Base-by-base conservation (phyloP, 257 asterid genomes). In the Gentiana straminea region DNA sequence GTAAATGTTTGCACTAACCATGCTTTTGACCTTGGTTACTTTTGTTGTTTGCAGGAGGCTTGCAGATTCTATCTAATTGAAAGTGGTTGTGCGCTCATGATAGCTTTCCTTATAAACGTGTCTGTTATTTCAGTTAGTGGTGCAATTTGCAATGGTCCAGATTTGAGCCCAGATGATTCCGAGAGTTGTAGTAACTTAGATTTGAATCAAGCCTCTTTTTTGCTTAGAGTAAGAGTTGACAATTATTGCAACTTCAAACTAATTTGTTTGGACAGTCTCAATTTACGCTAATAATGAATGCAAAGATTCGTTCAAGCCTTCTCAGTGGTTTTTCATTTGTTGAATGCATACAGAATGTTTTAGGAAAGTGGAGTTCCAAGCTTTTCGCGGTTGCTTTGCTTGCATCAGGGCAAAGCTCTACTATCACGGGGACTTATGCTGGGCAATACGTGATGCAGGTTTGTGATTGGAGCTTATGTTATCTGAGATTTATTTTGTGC, bases 391-490 rank as follows among this genome's bases (percentile, higher is more conserved):
- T 92, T 73, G 98, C 98, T 34, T 83, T 92, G 72, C 81, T 88
- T 65, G 97, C 98, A 46, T 92, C 98, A 1, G 98, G 97, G 32
- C 97, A 87, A 78, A 92, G 97, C 69, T 92, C 97, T 33, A 92
- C 98, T 35, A 88, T 92, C 57, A 92, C 98, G 38, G 98, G 98
- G 63, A 92, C 98, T 3, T 85, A 92, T 47, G 98, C 97, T 4
- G 98, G 98, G 38, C 97, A 92, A 69, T 92, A 87, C 52, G 97
- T 92, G 58, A 92, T 88, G 98, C 98, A 92, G 95, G 98, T 80
- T 35, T 64, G 68, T 24, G 53, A 57, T 50, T 5, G 24, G 36
- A 13, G 39, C 52, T 9, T 51, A 41, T 41, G 46, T 41, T 24
- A 24, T 24, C 1, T 24, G 24, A 24, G 24, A 24, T 24, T 24